These are phyloP conservation scores for Diaporthe sp. DNA, from an alignment of 2,329 filamentous ascomycete species.

Conservation along the genomic window DNA sequence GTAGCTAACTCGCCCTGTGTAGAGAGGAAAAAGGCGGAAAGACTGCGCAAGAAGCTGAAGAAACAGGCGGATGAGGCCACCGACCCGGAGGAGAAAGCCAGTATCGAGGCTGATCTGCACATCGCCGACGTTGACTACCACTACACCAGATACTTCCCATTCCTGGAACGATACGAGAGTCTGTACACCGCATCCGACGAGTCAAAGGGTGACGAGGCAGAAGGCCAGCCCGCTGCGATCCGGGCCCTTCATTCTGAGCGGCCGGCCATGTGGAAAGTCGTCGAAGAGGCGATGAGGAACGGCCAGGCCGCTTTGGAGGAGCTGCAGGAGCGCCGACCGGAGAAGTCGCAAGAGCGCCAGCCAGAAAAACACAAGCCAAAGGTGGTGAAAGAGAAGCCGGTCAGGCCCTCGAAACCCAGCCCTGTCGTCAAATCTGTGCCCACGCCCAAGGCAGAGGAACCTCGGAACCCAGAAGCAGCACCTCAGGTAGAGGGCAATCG, in stretches of 20 bases:
- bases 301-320: constrained; percentile 66
- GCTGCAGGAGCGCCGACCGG: constrained; percentile 67
- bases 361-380: not conserved
- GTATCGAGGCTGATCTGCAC: constrained; percentile 72
- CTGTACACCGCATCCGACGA: constrained; percentile 62
- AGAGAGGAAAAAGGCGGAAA: constrained; percentile 81
- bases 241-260: constrained; percentile 61
- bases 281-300: constrained; percentile 75
- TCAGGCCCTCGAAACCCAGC: not conserved
- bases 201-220: constrained; percentile 51
- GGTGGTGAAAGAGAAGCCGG: not conserved
- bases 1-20: not conserved
- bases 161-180: constrained; percentile 78
- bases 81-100: constrained; percentile 65
- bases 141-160: constrained; percentile 81
- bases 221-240: constrained; percentile 57
- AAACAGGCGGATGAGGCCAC: constrained; percentile 68
- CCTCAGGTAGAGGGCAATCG: constrained; percentile 3
- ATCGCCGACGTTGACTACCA: constrained; percentile 80
- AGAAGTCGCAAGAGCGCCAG: constrained; percentile 27
- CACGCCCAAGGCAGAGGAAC: constrained; percentile 28
- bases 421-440: not conserved
- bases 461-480: constrained; percentile 32
- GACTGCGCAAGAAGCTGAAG: constrained; percentile 75
- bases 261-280: constrained; percentile 75